A percentile compares a stretch with the other conserved stretches of the same genome.
phyloP scores from a whole-genome alignment of 495 filamentous ascomycete species.

The Parachaetomium inaequale region DNA sequence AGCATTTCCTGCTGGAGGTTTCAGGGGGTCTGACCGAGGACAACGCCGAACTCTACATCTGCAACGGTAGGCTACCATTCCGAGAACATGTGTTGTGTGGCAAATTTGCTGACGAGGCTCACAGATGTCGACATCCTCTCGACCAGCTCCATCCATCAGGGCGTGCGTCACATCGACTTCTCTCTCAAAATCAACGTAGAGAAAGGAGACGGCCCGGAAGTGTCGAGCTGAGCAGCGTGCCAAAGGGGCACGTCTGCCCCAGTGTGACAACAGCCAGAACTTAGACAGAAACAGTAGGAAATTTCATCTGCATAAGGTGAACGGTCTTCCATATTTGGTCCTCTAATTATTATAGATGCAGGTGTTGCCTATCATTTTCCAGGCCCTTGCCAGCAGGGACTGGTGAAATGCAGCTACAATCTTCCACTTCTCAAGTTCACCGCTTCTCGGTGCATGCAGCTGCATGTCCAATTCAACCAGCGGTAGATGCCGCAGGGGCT shows the following conservation, averaged over 20 bases:
- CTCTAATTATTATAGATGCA: not conserved
- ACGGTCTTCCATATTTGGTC: not conserved
- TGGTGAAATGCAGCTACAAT: not conserved
- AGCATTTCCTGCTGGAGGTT: constrained; percentile 77
- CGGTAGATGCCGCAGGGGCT: not conserved
- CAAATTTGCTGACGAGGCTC: not conserved
- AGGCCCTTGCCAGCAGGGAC: not conserved
- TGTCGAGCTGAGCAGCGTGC: constrained; percentile 22
- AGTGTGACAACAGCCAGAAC: not conserved
- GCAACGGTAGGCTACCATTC: constrained; percentile 52
- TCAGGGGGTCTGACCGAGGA: constrained; percentile 84
- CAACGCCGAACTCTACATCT: constrained; percentile 77
- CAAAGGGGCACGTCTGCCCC: not conserved
- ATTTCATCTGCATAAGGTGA: not conserved
- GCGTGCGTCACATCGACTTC: constrained; percentile 88
- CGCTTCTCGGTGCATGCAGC: not conserved
- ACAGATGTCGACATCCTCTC: constrained; percentile 89
- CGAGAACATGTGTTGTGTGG: not conserved
- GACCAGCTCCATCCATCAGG: constrained; percentile 95
- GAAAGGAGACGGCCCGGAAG: constrained; percentile 24
- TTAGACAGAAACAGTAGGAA: not conserved
- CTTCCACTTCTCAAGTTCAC: not conserved
- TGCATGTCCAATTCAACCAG: not conserved
- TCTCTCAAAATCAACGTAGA: constrained; percentile 76
- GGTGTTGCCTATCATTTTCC: not conserved